A percentile compares a stretch with the other conserved stretches of the same genome.
phyloP scores from a whole-genome alignment of 257 asterid species.

The Nicotiana undulata region DNA sequence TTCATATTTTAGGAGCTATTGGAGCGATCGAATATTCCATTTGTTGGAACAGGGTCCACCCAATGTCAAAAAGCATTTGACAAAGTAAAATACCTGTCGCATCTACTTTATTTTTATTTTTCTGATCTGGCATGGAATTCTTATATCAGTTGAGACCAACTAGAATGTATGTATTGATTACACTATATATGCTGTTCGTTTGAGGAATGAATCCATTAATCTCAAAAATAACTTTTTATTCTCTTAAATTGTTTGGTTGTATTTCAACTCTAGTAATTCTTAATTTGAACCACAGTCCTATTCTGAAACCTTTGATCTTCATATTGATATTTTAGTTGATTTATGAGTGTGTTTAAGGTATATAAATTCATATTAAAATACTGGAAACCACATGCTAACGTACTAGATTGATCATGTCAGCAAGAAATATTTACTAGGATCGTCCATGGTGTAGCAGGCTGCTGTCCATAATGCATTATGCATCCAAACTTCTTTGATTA shows the following conservation, averaged over 20 bases:
- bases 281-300: neutral
- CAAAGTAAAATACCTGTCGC: slow-evolving; percentile 41
- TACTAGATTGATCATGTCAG: neutral
- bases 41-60: slow-evolving; percentile 60
- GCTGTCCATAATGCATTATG: neutral
- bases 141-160: neutral
- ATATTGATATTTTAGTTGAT: neutral
- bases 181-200: neutral
- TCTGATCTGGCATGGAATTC: neutral
- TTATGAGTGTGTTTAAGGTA: neutral
- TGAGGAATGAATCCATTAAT: neutral
- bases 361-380: neutral
- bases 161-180: neutral
- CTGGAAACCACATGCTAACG: neutral
- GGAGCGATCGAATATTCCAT: slow-evolving; percentile 61
- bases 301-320: neutral
- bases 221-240: neutral
- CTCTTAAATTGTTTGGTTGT: neutral
- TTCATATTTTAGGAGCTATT: slow-evolving; percentile 46
- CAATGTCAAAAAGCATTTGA: slow-evolving; percentile 81
- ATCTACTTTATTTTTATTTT: slow-evolving; percentile 2
- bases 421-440: neutral
- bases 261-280: neutral
- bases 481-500: slow-evolving; percentile 2
- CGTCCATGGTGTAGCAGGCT: neutral